Conservation (phyloP, 116 monocot species). For the Cymodocea nodosa region DNA sequence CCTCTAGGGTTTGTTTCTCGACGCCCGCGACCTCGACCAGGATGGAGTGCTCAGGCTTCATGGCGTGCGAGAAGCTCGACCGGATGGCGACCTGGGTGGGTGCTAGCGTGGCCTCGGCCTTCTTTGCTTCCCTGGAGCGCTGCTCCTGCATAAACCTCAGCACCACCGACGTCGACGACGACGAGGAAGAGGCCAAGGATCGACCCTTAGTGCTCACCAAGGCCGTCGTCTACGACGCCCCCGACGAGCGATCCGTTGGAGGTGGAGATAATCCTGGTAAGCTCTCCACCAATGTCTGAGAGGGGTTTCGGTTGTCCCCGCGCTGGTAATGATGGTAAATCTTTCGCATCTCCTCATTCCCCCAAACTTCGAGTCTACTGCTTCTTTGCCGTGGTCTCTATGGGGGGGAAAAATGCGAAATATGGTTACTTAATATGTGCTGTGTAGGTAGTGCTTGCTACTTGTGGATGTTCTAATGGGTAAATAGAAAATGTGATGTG, state of each 20-base stretch:
- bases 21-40: no score
- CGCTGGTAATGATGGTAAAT: background rate
- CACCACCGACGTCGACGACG: constrained; percentile 40
- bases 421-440: background rate
- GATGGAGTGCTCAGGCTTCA: constrained; percentile 2
- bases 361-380: background rate
- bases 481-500: background rate
- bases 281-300: constrained; percentile 6
- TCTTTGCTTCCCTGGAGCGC: constrained; percentile 64
- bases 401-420: no score
- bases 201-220: constrained; percentile 29
- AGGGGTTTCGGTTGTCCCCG: background rate
- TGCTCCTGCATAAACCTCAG: constrained; percentile 59
- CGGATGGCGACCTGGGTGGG: constrained; percentile 48
- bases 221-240: constrained; percentile 8
- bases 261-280: background rate
- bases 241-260: background rate
- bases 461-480: background rate
- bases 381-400: background rate
- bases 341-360: background rate
- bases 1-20: no score
- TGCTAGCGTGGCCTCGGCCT: constrained; percentile 38
- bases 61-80: constrained; percentile 28
- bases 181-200: constrained; percentile 36
- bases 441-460: no score